A percentile compares a stretch with the other conserved stretches of the same genome.
Evolutionary conservation across 805 yeast genomes (phyloP).

Genomic region (Pichia insulana): DNA sequence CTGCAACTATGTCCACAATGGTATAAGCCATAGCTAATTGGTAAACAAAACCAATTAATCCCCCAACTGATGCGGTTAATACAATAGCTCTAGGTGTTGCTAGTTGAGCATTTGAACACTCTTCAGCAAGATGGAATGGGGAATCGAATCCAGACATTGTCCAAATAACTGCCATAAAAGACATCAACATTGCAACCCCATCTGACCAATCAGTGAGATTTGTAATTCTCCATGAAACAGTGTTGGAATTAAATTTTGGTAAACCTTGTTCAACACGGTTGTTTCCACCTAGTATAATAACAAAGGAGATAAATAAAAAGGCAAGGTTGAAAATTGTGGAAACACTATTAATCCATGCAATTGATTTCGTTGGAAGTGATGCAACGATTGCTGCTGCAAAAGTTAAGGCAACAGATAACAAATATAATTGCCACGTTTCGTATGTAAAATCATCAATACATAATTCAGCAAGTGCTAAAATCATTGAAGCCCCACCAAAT

Average conservation of each 20-base stretch:
- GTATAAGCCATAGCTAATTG: conserved; percentile 54
- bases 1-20: conserved; percentile 37
- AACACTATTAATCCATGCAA: conserved; percentile 40
- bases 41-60: conserved; percentile 44
- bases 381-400: conserved; percentile 37
- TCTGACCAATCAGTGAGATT: conserved; percentile 53
- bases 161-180: conserved; percentile 53
- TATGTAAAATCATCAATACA: conserved; percentile 32
- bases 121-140: conserved; percentile 64
- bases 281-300: conserved; percentile 44
- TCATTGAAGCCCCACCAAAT: conserved; percentile 46
- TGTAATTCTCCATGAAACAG: conserved; percentile 41
- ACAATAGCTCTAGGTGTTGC: conserved; percentile 66
- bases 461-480: conserved; percentile 36
- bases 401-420: conserved; percentile 42
- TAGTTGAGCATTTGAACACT: conserved; percentile 50
- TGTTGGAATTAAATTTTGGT: conserved; percentile 40
- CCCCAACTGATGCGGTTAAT: conserved; percentile 45
- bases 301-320: conserved; percentile 41
- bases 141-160: conserved; percentile 71
- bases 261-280: conserved; percentile 22
- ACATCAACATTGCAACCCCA: conserved; percentile 48
- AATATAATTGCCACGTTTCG: conserved; percentile 40
- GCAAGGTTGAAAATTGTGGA: conserved; percentile 40
- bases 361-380: conserved; percentile 44